Base-by-base conservation (phyloP, 495 filamentous ascomycete species). In the Daldinia caldariorum region DNA sequence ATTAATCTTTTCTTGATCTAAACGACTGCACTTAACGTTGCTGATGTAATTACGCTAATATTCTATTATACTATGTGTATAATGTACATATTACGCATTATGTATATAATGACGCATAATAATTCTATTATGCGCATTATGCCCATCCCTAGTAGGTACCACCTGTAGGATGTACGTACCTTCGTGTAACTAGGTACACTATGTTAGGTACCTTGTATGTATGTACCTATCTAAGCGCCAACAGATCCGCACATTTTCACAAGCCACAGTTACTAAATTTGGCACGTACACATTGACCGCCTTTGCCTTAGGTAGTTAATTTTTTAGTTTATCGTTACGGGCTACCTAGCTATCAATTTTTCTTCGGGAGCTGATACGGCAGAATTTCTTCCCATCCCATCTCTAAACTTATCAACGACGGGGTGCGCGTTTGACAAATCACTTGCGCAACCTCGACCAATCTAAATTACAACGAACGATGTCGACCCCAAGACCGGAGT, bases 401-500 rank as follows among this genome's bases (percentile, higher is more conserved):
- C 45, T 69, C 38, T 58, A 26, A 55, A 61, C 16, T 29, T 34
- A 56, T 53, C 45, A 43, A 43, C 37, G 32, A 61, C 55, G 20
- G 29, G 29, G 54, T 18, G 45, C 53, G 51, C 35, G 35, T 26
- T 66, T 7, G 57, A 58, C 41, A 66, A 26, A 32, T 34, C 43
- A 45, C 38, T 66, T 32, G 22, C 65, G 47, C 20, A 13, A 12
- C 39, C 55, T 39, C 43, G 38, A 57, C 20, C 56, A n/a, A 67
- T n/a, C 13, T 34, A 58, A 55, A 18, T 29, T 22, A 35, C 20
- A 1, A 62, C 39, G 57, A 50, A 75, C 66, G 3, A 85, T 85
- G 83, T 79, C 81, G 61, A 66, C 75, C 54, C 69, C 76, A 12
- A 79, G 78, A 70, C 74, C 81, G 62, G 83, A 86, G 62, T 87